Base-by-base conservation (phyloP, 2,329 filamentous ascomycete genomes). In the Orbilia ellipsospora region DNA sequence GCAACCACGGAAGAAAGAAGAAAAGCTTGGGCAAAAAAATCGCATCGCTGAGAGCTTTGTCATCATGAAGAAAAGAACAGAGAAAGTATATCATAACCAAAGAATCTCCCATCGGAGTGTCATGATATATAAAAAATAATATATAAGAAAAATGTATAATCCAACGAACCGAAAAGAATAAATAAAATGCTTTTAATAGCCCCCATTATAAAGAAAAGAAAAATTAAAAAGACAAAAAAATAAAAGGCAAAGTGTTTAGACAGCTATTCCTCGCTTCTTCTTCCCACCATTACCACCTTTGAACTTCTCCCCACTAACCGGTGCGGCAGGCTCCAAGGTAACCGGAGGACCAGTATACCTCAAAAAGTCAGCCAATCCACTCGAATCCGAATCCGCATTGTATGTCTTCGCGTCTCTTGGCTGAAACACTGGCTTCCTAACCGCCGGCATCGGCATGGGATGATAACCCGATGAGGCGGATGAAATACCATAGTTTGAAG, bases 311-410 rank as follows among this genome's bases (percentile, higher is more conserved):
- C 59, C 77, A 57, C 60, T 70, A 1, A 62, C 51, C 2, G 57
- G 44, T 15, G 63, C 40, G 1, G 70, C 70, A 12, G 70, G 70
- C n/a, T 67, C 42, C 40, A 80, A 77, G 15, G 80, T 80, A 13
- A 85, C 84, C 1, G 90, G 89, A 2, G 91, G 90, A 40, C 86
- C 89, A 13, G 90, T 91, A 79, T 88, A 88, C 63, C 86, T 87
- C 36, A 95, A 83, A 81, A 94, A 94, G 61, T 89, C 88, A 0
- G 92, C 91, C 52, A 94, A 82, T 60, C 93, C 91, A 16, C 70
- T 74, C 12, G 63, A 68, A 16, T 87, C 86, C 1, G 90, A 93
- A 26, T 83, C 83, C 16, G 81, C 82, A 74, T 40, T 79, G 50
- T 76, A 74, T 77, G 77, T 45, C 78, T 79, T 73, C 78, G 78